Evolutionary conservation across 1,284 basidiomycete species (phyloP).

Genomic region (Cronartium ribicola): DNA sequence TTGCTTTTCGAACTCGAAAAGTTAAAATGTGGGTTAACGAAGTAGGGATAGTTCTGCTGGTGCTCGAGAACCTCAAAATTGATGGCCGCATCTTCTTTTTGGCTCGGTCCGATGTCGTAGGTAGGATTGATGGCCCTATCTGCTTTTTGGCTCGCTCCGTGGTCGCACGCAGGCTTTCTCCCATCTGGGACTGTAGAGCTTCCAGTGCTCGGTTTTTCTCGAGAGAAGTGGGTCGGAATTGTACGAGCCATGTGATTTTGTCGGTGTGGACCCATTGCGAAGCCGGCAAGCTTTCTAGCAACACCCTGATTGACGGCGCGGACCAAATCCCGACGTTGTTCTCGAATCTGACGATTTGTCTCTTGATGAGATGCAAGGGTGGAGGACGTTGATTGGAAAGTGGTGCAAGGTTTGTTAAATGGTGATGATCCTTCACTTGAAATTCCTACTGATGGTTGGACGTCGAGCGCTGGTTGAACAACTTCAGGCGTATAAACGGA

Average conservation of each 20-base stretch:
- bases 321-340: not conserved
- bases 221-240: not conserved
- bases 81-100: not conserved
- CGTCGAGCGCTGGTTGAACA: not conserved
- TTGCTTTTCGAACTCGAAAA: not conserved
- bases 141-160: not conserved
- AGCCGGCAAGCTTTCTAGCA: not conserved
- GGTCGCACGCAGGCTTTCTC: not conserved
- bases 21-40: not conserved
- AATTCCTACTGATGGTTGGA: not conserved
- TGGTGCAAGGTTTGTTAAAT: too few species aligned
- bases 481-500: not conserved
- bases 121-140: not conserved
- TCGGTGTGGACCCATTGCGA: not conserved
- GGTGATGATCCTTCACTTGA: not conserved
- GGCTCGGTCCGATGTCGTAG: not conserved
- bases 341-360: not conserved
- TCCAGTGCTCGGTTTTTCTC: not conserved
- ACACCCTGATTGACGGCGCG: not conserved
- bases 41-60: constrained; percentile 1
- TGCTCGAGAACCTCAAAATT: not conserved
- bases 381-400: not conserved
- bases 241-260: not conserved
- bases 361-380: not conserved
- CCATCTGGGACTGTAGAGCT: not conserved